A percentile compares a stretch with the other conserved stretches of the same genome.
Conservation (phyloP, 1,284 basidiomycete species). For the Wolfiporia cocos region DNA sequence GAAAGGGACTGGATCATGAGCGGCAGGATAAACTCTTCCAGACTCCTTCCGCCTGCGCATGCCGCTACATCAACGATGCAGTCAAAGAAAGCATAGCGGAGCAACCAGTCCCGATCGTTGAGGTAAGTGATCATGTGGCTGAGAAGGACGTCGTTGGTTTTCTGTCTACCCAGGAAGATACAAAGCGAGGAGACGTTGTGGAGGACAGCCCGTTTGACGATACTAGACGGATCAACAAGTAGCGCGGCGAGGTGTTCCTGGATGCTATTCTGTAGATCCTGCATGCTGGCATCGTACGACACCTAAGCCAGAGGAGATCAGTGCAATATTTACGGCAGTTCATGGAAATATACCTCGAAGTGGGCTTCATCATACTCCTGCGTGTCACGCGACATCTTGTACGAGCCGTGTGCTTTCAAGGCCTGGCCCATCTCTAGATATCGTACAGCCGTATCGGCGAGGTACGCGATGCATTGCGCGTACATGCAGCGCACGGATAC, state of each 20-base stretch:
- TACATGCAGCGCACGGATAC: conserved; percentile 87
- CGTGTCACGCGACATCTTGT: conserved; percentile 56
- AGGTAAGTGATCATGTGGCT: conserved; percentile 99
- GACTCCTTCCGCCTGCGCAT: conserved; percentile 80
- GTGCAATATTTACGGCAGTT: background rate
- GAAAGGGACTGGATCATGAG: conserved; percentile 91
- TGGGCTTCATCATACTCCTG: conserved; percentile 73
- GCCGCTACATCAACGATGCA: conserved; percentile 93
- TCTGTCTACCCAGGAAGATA: conserved; percentile 88
- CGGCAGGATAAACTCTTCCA: conserved; percentile 89
- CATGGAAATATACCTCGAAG: conserved; percentile 51
- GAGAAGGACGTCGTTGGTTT: conserved; percentile 91
- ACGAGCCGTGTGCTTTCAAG: conserved; percentile 74
- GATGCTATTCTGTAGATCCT: conserved; percentile 80
- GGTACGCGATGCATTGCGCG: conserved; percentile 79
- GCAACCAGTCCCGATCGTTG: conserved; percentile 91
- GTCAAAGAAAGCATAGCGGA: conserved; percentile 92
- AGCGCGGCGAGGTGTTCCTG: conserved; percentile 84
- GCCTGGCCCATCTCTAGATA: conserved; percentile 94
- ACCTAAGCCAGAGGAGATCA: conserved; percentile 41
- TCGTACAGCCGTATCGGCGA: conserved; percentile 80
- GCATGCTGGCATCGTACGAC: conserved; percentile 82
- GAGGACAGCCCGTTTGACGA: conserved; percentile 71
- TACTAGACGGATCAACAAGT: conserved; percentile 69
- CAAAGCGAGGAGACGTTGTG: conserved; percentile 86